Percentiles rank a stretch among this genome's conserved stretches.
Conservation (phyloP, 2,329 filamentous ascomycete species). For the Colletotrichum musicola region DNA sequence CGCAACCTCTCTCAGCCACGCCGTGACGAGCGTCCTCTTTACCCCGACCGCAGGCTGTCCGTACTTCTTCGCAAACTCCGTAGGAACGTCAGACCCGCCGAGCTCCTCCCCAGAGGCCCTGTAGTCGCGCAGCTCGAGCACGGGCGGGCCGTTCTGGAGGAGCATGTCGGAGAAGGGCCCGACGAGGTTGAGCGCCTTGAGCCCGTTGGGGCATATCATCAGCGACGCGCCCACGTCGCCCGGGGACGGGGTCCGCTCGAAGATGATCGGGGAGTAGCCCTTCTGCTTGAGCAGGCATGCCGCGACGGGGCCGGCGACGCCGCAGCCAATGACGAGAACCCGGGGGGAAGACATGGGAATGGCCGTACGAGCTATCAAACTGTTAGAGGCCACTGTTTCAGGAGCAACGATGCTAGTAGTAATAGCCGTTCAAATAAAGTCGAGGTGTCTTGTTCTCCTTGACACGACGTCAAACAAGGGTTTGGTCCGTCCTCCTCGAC, state of each 20-base stretch:
- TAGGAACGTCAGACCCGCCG: constrained; percentile 40
- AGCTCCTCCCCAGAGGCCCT: constrained; percentile 39
- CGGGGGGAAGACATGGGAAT: constrained; percentile 6
- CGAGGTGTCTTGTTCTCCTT: too few relatives aligned
- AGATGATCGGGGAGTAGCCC: constrained; percentile 44
- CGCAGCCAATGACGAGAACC: constrained; percentile 45
- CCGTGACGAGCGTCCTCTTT: constrained; percentile 41
- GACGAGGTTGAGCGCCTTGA: constrained; percentile 43
- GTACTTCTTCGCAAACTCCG: constrained; percentile 40
- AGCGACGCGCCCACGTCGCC: constrained; percentile 44
- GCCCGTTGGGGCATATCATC: constrained; percentile 45
- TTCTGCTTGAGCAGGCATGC: constrained; percentile 42
- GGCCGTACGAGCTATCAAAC: not conserved
- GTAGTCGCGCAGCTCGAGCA: constrained; percentile 41
- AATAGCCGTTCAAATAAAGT: too few relatives aligned
- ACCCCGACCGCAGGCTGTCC: constrained; percentile 42
- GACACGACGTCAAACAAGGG: constrained; percentile 4
- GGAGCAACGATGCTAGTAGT: too few relatives aligned
- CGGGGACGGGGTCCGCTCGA: constrained; percentile 42
- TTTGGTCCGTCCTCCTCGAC: not conserved
- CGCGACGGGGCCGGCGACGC: constrained; percentile 43
- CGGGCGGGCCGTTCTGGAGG: constrained; percentile 30
- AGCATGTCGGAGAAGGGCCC: constrained; percentile 22
- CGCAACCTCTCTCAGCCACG: constrained; percentile 37
- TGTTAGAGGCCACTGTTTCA: too few relatives aligned